Evolutionary conservation across 768 basidiomycete species (phyloP), one percentile per base, ranked within the genome.

Genomic region (Mycena belliarum): DNA sequence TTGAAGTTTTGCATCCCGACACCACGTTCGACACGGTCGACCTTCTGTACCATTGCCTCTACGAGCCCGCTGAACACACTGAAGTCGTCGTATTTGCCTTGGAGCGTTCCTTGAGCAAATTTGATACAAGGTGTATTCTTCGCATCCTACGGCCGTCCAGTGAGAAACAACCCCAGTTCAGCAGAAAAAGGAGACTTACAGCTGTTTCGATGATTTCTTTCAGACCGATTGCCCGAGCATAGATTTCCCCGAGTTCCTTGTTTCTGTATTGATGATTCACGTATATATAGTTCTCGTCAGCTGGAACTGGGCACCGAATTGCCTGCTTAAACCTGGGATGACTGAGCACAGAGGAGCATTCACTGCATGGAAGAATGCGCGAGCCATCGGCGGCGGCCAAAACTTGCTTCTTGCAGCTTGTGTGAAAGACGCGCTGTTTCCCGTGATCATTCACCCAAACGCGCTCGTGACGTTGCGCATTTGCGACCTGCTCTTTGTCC

Each of bases 1-100:
- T 57, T 43, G 56, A 75, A 71, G 48, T 75, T 75, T 48, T 73
- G 73, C 51, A 65, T 60, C 0, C 72, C 73, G 4, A 68, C 62
- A 0, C 74, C 73, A 1, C 65, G 60, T 6, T 64, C 63, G 23
- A 71, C 60, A 4, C 63, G 49, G 16, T 75, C 73, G 0, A 40
- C n/a, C 12, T 60, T 52, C 1, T 41, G n/a, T 0, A 71, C 66
- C 49, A 75, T 65, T 2, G 70, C 77, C 14, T 70, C 38, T 0
- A 76, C 41, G 0, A 75, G 59, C 1, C 66, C 72, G 2, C 53
- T n/a, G 41, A 76, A 70, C 6, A 73, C 69, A 0, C 55, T 45
- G 14, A 18, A 14, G 10, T 65, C 63, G 2, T 59, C 28, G 45
- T 62, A 71, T 43, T 68, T 70, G 2, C 74, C 72, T 20, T 42